Base-by-base conservation (phyloP, 805 yeast species). In the Spathaspora sp. region DNA sequence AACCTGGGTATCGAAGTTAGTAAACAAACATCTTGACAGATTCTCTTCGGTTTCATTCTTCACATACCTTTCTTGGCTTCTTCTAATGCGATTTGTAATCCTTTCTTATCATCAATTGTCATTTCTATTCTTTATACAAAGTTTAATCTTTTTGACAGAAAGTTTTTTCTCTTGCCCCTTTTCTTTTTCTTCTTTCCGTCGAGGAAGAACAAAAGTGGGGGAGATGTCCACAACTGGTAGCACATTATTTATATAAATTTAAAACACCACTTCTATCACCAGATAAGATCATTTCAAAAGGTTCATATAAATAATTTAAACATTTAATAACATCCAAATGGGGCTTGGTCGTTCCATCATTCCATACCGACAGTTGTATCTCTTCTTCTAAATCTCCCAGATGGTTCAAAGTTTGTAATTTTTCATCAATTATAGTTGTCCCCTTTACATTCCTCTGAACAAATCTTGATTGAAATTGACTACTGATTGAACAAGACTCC, bases 251-350 rank as follows among this genome's bases (percentile, higher is more conserved):
- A 63, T 80, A 86, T 2, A 87, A 78, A 60, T 82, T 82, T 31
- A 89, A 71, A 2, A 69, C 72, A 0, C 96, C 96, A 42, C 81
- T 76, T 51, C 89, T 69, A 57, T 88, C 96, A 2, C 72, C 89
- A 2, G 87, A 75, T 2, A 88, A 68, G 2, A 87, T 63, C 82
- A 87, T 77, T 42, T 79, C 81, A 52, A 76, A 78, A 0, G 89
- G 89, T 9, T 65, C 60, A 14, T 68, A 55, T 14, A 82, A 63
- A 16, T 79, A 59, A 0, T 74, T 76, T 3, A 85, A 66, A 40
- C 71, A 85, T 2, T 46, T 43, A n/a, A 54, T 43, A 5, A 40
- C 26, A 42, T 51, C 55, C 29, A 51, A 50, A 32, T 52, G 55
- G 1, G 47, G 8, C 14, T 45, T 45, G 5, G 14, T 10, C 8